These are phyloP conservation scores for Penicillium atrosanguineum DNA, from an alignment of 495 filamentous ascomycete genomes.

Conservation along the genomic window DNA sequence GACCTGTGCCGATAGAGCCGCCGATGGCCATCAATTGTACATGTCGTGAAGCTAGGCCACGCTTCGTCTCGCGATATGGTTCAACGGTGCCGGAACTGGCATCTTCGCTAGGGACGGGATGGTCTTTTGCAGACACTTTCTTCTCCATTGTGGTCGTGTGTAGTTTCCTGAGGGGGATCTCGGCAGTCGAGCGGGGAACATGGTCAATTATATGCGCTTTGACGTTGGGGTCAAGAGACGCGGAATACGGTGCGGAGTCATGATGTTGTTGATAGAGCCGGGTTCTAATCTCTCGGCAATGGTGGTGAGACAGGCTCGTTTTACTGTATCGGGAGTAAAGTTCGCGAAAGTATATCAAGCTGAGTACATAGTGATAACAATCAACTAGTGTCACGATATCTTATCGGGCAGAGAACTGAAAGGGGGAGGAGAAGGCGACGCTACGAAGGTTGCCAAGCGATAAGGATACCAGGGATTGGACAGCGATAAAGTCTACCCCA, in stretches of 20 bases:
- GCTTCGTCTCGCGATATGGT: constrained; percentile 40
- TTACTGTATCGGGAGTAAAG: not conserved
- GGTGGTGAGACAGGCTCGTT: not conserved
- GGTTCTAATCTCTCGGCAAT: constrained; percentile 2
- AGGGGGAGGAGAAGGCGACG: constrained; percentile 34
- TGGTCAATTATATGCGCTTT: constrained; percentile 15
- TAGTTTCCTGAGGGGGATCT: constrained; percentile 1
- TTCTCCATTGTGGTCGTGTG: constrained; percentile 26
- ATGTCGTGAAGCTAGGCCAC: constrained; percentile 62
- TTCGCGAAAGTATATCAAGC: not conserved
- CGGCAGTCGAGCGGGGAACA: constrained; percentile 6
- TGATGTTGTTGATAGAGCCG: constrained; percentile 7
- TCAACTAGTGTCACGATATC: not conserved
- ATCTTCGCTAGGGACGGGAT: constrained; percentile 17
- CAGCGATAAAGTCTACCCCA: not conserved
- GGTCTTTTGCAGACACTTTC: constrained; percentile 15
- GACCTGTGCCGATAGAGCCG: constrained; percentile 72
- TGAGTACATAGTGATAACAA: not conserved
- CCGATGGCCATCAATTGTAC: constrained; percentile 70
- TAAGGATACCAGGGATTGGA: constrained; percentile 21
- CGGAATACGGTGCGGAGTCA: constrained; percentile 6
- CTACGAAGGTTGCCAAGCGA: constrained; percentile 31
- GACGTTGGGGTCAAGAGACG: constrained; percentile 8
- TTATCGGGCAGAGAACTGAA: constrained; percentile 14
- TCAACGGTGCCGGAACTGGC: constrained; percentile 16